Evolutionary conservation across 2,329 filamentous ascomycete genomes (phyloP), one percentile per base, ranked within the genome.

Genomic region (Dryadomyces quercus-mongolicae): DNA sequence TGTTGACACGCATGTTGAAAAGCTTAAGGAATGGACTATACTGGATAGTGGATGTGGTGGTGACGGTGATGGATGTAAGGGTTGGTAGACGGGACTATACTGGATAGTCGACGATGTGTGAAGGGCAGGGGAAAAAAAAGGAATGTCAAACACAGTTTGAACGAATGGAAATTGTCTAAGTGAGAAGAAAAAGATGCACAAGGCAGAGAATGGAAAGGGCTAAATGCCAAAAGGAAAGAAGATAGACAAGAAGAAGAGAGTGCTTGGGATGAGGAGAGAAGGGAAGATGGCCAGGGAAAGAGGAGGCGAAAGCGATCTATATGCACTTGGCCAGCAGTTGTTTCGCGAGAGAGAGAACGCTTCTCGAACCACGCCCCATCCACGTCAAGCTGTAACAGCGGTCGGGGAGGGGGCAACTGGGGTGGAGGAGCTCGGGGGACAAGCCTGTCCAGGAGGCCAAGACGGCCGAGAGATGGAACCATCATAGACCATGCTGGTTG

Each of bases 1-100:
- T 59, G 58, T 66, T 63, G 59, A 73, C 65, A 70, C 76, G 75
- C 75, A 78, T 78, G 55, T 69, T 75, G 57, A 45, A 8, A 31
- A 31, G 4, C 25, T 4, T 8, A 12, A 16, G 42, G 20, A 18
- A 20, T 9, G 18, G 42, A 44, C 13, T n/a, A n/a, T n/a, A n/a
- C n/a, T n/a, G n/a, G n/a, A n/a, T n/a, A n/a, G n/a, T n/a, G n/a
- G n/a, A n/a, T n/a, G 16, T 36, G 22, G 4, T 25, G 46, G 18
- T 5, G 25, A 31, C 36, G 21, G 15, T 9, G 21, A 8, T 22
- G 45, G 10, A 47, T 15, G 16, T 47, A 12, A 40, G 15, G 36
- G 15, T 16, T 38, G n/a, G 20, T 34, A 9, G 9, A 34, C n/a
- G 15, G 10, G 18, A 38, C 47, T 31, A 40, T 15, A 18, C 16